Evolutionary conservation across 768 basidiomycete species (phyloP).

Genomic region (Leccinum longicurvipes): DNA sequence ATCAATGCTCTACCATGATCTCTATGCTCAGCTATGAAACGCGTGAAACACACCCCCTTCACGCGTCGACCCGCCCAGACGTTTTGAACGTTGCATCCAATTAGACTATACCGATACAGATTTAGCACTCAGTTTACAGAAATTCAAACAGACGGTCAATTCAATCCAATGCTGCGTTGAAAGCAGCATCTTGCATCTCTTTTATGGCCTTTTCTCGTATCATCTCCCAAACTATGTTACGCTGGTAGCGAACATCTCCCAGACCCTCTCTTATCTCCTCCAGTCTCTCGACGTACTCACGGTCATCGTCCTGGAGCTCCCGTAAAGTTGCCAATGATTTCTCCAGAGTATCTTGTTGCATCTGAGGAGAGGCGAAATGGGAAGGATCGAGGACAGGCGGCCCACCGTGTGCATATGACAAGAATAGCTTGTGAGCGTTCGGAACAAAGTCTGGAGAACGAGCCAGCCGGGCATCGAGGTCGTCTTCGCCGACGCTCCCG

Average conservation of each 20-base stretch:
- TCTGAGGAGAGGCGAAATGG: conserved; percentile 61
- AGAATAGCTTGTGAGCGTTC: conserved; percentile 62
- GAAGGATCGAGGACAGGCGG: conserved; percentile 53
- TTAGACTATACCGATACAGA: not conserved
- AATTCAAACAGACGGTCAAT: not conserved
- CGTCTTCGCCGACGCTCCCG: conserved; percentile 42
- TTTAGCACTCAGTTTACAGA: not conserved
- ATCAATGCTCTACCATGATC: not conserved
- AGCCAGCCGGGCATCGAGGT: conserved; percentile 43
- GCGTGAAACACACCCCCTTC: too few relatives aligned
- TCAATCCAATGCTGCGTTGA: conserved; percentile 32
- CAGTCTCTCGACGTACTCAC: conserved; percentile 82
- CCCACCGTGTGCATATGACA: conserved; percentile 49
- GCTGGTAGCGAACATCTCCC: conserved; percentile 69
- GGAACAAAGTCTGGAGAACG: conserved; percentile 68
- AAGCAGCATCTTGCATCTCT: conserved; percentile 68
- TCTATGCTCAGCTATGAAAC: not conserved
- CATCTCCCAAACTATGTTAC: conserved; percentile 72
- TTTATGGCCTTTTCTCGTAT: conserved; percentile 71
- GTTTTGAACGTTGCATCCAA: not conserved
- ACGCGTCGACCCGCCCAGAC: not conserved
- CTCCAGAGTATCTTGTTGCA: conserved; percentile 68
- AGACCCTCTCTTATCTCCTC: conserved; percentile 81
- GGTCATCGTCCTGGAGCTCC: conserved; percentile 81
- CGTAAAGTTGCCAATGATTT: conserved; percentile 70